Evolutionary conservation across 2,329 filamentous ascomycete genomes (phyloP).

Genomic region (Annulohypoxylon truncatum): DNA sequence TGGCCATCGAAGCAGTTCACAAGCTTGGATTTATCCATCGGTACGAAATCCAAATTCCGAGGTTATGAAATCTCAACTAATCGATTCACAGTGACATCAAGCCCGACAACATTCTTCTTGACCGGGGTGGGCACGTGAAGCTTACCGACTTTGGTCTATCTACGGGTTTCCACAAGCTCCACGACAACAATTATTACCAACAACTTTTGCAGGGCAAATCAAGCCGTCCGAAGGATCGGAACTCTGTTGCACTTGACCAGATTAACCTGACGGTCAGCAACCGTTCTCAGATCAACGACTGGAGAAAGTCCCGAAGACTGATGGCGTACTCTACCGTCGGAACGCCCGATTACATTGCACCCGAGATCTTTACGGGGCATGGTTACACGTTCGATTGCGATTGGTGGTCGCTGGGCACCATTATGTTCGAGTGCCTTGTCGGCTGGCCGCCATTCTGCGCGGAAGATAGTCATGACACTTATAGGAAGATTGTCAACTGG

Average conservation of each 20-base stretch:
- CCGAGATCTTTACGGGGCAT: conserved; percentile 96
- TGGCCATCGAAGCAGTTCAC: conserved; percentile 98
- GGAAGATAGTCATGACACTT: conserved; percentile 96
- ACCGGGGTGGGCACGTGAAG: conserved; percentile 96
- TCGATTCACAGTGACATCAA: conserved; percentile 87
- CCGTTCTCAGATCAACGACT: conserved; percentile 97
- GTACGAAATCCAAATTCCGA: conserved; percentile 62
- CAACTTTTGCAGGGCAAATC: conserved; percentile 87
- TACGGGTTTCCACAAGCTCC: conserved; percentile 96
- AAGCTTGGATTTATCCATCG: conserved; percentile 98
- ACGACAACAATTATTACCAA: conserved; percentile 98
- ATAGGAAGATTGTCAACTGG: conserved; percentile 99
- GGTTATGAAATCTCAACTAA: conserved; percentile 51
- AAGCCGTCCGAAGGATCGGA: conserved; percentile 81
- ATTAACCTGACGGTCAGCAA: conserved; percentile 99
- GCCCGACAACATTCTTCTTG: conserved; percentile 96
- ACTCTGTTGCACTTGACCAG: conserved; percentile 95
- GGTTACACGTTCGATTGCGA: conserved; percentile 98
- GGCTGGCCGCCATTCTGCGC: conserved; percentile 99
- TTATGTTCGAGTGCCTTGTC: conserved; percentile 99
- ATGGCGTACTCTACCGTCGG: conserved; percentile 99
- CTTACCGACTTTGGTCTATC: conserved; percentile 98
- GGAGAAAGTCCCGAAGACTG: conserved; percentile 92
- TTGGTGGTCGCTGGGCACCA: conserved; percentile 99
- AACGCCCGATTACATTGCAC: conserved; percentile 98